Evolutionary conservation across 495 filamentous ascomycete genomes (phyloP).

Genomic region (Alectoria sarmentosa): DNA sequence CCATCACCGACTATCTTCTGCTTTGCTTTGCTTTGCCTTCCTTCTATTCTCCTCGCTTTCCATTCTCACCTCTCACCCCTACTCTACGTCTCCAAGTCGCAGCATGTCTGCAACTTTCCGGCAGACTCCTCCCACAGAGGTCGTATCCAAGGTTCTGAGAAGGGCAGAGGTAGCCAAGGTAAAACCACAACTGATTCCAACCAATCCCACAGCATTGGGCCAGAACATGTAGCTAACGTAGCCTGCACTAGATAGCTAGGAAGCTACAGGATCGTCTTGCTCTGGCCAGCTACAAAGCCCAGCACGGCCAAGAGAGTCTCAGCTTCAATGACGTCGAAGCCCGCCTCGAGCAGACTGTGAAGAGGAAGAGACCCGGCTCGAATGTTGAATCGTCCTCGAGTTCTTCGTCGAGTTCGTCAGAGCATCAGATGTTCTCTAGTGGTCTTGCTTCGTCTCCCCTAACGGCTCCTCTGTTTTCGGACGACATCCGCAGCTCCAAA

Average conservation of each 20-base stretch:
- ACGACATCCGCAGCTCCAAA: conserved; percentile 51
- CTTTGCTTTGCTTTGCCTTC: neutral
- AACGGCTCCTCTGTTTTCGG: conserved; percentile 62
- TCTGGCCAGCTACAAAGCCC: conserved; percentile 92
- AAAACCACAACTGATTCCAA: conserved; percentile 18
- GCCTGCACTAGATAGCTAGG: conserved; percentile 65
- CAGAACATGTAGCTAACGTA: conserved; percentile 2
- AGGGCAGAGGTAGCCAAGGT: conserved; percentile 83
- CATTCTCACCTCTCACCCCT: neutral
- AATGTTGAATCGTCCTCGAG: conserved; percentile 66
- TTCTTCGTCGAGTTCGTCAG: conserved; percentile 64
- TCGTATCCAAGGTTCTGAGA: conserved; percentile 62
- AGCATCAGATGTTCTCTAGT: conserved; percentile 48
- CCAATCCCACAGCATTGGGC: neutral
- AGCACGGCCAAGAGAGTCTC: conserved; percentile 79
- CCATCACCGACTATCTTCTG: neutral
- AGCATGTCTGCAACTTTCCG: conserved; percentile 30
- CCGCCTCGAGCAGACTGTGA: conserved; percentile 63
- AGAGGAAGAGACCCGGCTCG: conserved; percentile 52
- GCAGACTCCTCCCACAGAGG: conserved; percentile 48
- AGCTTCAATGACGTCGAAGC: conserved; percentile 68
- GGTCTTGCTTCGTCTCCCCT: conserved; percentile 57
- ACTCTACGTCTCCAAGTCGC: neutral
- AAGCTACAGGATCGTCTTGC: conserved; percentile 87
- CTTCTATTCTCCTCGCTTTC: neutral